A percentile compares a stretch with the other conserved stretches of the same genome.
These are phyloP conservation scores for Rhizophagus prolifer DNA, from an alignment of 192 early-diverging fungal genomes.

Conservation along the genomic window DNA sequence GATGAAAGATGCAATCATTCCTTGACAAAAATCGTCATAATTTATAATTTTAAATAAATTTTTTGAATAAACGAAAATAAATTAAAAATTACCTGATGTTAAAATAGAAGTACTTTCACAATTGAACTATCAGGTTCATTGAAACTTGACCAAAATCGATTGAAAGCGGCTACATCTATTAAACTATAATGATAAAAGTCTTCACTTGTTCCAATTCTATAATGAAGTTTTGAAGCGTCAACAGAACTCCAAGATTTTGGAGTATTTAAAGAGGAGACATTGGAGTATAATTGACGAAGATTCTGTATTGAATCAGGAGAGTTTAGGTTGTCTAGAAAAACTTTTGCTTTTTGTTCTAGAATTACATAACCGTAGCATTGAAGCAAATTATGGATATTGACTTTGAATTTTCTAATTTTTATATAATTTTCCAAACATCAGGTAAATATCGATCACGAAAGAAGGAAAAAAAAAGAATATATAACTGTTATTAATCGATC, in stretches of 20 bases:
- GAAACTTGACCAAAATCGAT: conserved; percentile 9
- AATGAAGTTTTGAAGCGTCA: conserved; percentile 1
- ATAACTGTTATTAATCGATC: too few relatives aligned
- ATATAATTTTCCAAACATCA: too few relatives aligned
- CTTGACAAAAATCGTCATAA: too few relatives aligned
- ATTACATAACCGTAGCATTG: neutral
- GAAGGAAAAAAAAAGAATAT: too few relatives aligned
- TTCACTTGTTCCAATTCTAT: neutral
- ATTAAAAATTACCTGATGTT: too few relatives aligned
- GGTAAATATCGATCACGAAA: too few relatives aligned
- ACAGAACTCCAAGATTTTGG: neutral
- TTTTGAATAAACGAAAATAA: too few relatives aligned
- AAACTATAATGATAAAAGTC: neutral
- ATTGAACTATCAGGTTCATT: too few relatives aligned
- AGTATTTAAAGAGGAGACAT: neutral
- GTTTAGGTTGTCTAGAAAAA: neutral
- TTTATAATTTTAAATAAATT: too few relatives aligned
- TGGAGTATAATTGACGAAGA: conserved; percentile 16
- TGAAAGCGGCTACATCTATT: neutral
- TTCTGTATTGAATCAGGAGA: neutral
- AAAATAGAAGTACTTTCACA: too few relatives aligned
- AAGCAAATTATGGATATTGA: neutral
- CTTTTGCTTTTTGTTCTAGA: neutral
- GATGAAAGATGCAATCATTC: too few relatives aligned
- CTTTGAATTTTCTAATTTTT: too few relatives aligned